Conservation (phyloP, 768 basidiomycete species). For the Suillus sp. region DNA sequence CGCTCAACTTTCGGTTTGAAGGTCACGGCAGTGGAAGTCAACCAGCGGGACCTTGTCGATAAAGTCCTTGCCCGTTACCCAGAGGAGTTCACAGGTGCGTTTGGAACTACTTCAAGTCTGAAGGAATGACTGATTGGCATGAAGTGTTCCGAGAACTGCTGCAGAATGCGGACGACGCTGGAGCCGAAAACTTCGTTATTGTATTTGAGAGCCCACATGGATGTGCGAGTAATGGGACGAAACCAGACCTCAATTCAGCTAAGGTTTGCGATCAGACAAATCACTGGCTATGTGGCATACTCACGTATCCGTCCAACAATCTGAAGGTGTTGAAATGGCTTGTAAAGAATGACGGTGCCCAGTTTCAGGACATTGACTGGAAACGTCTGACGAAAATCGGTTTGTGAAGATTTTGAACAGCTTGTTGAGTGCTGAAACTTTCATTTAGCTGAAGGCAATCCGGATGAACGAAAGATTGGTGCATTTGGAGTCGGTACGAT, state of each 20-base stretch:
- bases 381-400: slow-evolving; percentile 48
- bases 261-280: neutral
- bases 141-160: slow-evolving; percentile 53
- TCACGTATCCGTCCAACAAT: slow-evolving; percentile 20
- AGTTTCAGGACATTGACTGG: slow-evolving; percentile 51
- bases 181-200: slow-evolving; percentile 36
- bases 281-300: neutral
- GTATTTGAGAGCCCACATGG: slow-evolving; percentile 34
- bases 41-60: slow-evolving; percentile 19
- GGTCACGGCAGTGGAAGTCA: slow-evolving; percentile 13
- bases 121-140: neutral
- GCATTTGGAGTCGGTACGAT: slow-evolving; percentile 40
- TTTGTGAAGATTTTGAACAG: slow-evolving; percentile 7
- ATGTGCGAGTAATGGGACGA: slow-evolving; percentile 8
- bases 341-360: slow-evolving; percentile 49
- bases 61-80: slow-evolving; percentile 22
- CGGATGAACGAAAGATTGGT: slow-evolving; percentile 55
- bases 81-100: slow-evolving; percentile 19
- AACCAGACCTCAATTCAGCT: neutral
- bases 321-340: slow-evolving; percentile 39
- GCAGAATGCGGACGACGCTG: slow-evolving; percentile 59
- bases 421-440: neutral
- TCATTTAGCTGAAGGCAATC: slow-evolving; percentile 49
- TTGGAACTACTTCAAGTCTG: neutral
- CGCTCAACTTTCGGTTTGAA: neutral